A percentile compares a stretch with the other conserved stretches of the same genome.
These are phyloP conservation scores for Thinopyrum elongatum DNA, from an alignment of 176 grass and related monocot species.

Conservation along the genomic window DNA sequence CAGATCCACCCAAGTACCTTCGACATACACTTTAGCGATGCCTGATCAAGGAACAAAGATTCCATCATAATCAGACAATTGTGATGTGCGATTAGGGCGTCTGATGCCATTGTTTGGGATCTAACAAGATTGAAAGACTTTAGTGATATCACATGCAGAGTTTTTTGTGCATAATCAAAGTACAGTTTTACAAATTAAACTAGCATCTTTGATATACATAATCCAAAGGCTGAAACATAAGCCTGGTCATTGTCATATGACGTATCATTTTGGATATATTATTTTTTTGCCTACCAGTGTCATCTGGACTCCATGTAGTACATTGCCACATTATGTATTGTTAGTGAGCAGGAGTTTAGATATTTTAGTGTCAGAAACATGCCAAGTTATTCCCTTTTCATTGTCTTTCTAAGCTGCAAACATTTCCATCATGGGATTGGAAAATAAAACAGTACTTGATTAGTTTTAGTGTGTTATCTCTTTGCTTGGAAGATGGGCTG, in stretches of 20 bases:
- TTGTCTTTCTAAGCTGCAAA: background rate
- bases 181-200: too few species aligned
- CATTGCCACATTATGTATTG: background rate
- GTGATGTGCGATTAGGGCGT: background rate
- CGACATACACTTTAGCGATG: conserved; percentile 89
- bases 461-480: conserved; percentile 9
- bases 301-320: background rate
- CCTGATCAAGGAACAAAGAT: conserved; percentile 32
- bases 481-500: background rate
- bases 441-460: background rate
- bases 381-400: background rate
- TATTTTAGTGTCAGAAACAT: background rate
- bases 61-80: background rate
- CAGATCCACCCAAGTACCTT: conserved; percentile 94
- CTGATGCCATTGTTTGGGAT: background rate
- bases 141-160: too few species aligned
- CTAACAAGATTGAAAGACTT: conserved; percentile 19
- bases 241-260: too few species aligned
- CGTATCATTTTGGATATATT: background rate
- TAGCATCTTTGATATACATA: too few species aligned
- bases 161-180: too few species aligned
- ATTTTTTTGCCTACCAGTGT: background rate
- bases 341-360: background rate
- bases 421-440: background rate
- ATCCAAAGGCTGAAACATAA: too few species aligned